Base-by-base conservation (phyloP, 2,329 filamentous ascomycete species). In the Trichoderma atrobrunneum region DNA sequence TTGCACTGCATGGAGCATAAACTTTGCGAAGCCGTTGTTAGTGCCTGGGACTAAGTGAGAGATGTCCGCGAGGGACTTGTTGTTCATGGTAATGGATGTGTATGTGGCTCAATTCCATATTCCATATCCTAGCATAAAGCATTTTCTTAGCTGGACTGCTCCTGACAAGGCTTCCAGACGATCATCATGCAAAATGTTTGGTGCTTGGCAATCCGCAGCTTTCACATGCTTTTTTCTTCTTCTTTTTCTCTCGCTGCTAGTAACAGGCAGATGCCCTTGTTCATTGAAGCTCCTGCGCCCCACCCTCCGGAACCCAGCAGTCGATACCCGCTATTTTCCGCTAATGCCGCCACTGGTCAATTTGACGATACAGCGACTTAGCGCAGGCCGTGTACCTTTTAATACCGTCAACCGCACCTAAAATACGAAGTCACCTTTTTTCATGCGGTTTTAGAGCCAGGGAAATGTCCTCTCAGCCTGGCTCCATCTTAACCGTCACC, bases 191-290 rank as follows among this genome's bases (percentile, higher is more conserved):
- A 66, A 18, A 18, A 61, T 36, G 5, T 28, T 56, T 16, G 24
- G 11, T 30, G 26, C 28, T 32, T 64, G 39, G 18, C 43, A 65
- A 28, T 21, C 43, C 64, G 30, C 72, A 71, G 54, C 70, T 67
- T 71, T 73, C 72, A 73, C 72, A 73, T 73, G 72, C 68, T 71
- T 73, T 73, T 36, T 36, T 36, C 6, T 7, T 36, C 32, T 7
- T 71, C 36, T 26, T 4, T 3, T 48, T 48, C 18, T 21, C 18
- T 48, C 39, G 16, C 16, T n/a, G 7, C 30, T 12, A 39, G 10
- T 63, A 26, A 57, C 61, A 70, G 34, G 21, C 51, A 30, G 57
- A 30, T 30, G 65, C n/a, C 43, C 59, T 39, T 54, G 28, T 32
- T 61, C 34, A 51, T 43, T 61, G 26, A 54, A 69, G 39, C 66